Conservation (phyloP, 352 stramenopile species). For the Phytopythium aichiense region DNA sequence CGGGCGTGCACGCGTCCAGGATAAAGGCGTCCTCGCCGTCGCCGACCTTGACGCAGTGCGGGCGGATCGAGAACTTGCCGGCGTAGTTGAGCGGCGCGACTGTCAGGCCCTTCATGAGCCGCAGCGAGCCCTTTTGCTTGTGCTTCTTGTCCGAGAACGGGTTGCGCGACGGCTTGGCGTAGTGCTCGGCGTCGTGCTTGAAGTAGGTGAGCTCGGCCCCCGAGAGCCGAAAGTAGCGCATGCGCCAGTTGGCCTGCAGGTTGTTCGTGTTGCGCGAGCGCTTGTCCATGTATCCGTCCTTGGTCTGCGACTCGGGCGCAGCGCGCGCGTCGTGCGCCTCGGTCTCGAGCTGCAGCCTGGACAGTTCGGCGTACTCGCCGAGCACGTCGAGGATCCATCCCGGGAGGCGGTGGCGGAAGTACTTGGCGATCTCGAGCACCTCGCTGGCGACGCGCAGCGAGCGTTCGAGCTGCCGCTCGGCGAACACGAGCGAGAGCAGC, state of each 20-base stretch:
- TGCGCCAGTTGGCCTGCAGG: conserved; percentile 73
- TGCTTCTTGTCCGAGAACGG: conserved; percentile 44
- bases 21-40: conserved; percentile 48
- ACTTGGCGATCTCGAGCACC: conserved; percentile 40
- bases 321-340: conserved; percentile 41
- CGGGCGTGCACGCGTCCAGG: conserved; percentile 53
- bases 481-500: conserved; percentile 52
- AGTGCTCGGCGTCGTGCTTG: conserved; percentile 59
- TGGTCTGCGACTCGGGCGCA: conserved; percentile 30
- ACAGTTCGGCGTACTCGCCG: conserved; percentile 50
- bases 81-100: conserved; percentile 49
- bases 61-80: conserved; percentile 60
- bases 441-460: conserved; percentile 40
- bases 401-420: conserved; percentile 47
- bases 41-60: conserved; percentile 60
- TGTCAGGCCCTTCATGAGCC: conserved; percentile 29
- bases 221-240: conserved; percentile 49
- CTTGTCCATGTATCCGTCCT: conserved; percentile 57
- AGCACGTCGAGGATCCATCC: conserved; percentile 56
- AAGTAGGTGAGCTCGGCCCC: conserved; percentile 48
- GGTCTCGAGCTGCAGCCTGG: conserved; percentile 48
- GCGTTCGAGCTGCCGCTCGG: conserved; percentile 23
- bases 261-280: conserved; percentile 36
- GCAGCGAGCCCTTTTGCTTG: conserved; percentile 42
- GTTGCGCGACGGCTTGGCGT: conserved; percentile 37